These are phyloP conservation scores for Phoma sp. DNA, from an alignment of 2,329 filamentous ascomycete genomes.

Conservation along the genomic window DNA sequence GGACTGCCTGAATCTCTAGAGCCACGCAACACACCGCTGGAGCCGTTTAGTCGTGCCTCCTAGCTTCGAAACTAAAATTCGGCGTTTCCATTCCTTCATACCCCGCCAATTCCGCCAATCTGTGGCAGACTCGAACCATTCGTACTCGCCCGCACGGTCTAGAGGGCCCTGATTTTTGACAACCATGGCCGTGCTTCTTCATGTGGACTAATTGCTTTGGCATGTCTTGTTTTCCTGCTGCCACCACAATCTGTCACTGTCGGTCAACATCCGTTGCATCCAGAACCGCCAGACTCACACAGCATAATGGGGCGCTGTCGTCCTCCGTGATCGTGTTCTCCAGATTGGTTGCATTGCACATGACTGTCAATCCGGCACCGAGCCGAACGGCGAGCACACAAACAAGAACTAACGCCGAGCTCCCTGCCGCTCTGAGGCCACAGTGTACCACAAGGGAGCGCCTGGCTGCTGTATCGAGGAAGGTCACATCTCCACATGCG, in stretches of 20 bases:
- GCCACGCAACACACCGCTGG: conserved; percentile 18
- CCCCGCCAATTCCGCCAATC: conserved; percentile 2
- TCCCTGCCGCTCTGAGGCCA: conserved; percentile 17
- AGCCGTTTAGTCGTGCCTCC: conserved; percentile 6
- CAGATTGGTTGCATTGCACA: conserved; percentile 21
- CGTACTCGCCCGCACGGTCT: conserved; percentile 5
- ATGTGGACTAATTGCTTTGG: not conserved
- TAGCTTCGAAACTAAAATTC: conserved; percentile 10
- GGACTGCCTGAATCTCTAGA: conserved; percentile 8
- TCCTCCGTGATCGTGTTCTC: conserved; percentile 14
- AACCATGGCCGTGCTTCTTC: conserved; percentile 5
- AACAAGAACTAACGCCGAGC: conserved; percentile 20
- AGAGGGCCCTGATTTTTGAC: conserved; percentile 7
- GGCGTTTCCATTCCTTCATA: conserved; percentile 7
- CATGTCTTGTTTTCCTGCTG: conserved; percentile 1
- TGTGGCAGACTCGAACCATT: not conserved
- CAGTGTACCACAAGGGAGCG: conserved; percentile 14
- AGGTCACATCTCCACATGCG: conserved; percentile 17
- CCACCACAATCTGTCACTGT: not conserved
- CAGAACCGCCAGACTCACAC: conserved; percentile 7
- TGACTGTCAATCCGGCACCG: conserved; percentile 22
- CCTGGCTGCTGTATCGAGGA: conserved; percentile 9
- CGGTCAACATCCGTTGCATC: not conserved
- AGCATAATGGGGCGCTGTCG: conserved; percentile 13
- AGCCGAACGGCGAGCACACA: conserved; percentile 23